These are phyloP conservation scores for Blastomyces parvus DNA, from an alignment of 2,329 filamentous ascomycete genomes.

Conservation along the genomic window DNA sequence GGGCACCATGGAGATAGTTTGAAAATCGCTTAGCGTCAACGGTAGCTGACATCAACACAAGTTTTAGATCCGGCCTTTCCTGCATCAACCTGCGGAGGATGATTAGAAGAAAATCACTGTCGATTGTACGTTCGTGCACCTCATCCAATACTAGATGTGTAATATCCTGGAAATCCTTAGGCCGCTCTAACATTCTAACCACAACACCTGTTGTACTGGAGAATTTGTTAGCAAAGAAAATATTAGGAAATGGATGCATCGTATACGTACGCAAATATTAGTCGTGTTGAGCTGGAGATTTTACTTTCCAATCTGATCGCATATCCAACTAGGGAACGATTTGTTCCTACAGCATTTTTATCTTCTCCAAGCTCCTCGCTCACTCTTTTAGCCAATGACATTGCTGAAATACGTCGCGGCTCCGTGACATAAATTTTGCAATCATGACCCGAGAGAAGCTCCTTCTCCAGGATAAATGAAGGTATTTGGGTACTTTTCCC, in stretches of 20 bases:
- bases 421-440: conserved; percentile 97
- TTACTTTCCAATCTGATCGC: conserved; percentile 90
- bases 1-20: conserved; percentile 72
- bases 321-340: conserved; percentile 80
- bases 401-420: conserved; percentile 88
- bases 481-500: conserved; percentile 98
- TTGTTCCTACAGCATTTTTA: conserved; percentile 70
- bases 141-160: conserved; percentile 96
- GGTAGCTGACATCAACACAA: conserved; percentile 95
- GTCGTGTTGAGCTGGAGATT: conserved; percentile 65
- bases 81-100: conserved; percentile 75
- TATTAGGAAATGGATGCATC: conserved; percentile 22
- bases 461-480: conserved; percentile 81
- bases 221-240: conserved; percentile 10
- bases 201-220: conserved; percentile 63
- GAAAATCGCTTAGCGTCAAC: conserved; percentile 90
- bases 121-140: conserved; percentile 91
- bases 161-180: conserved; percentile 75
- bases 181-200: conserved; percentile 92
- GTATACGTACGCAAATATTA: conserved; percentile 69
- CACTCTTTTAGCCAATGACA: conserved; percentile 84
- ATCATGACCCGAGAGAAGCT: conserved; percentile 65
- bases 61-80: conserved; percentile 71
- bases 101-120: conserved; percentile 91
- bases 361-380: conserved; percentile 89